These are phyloP conservation scores for Monosporascus sp. DNA, from an alignment of 2,329 filamentous ascomycete species.

Conservation along the genomic window DNA sequence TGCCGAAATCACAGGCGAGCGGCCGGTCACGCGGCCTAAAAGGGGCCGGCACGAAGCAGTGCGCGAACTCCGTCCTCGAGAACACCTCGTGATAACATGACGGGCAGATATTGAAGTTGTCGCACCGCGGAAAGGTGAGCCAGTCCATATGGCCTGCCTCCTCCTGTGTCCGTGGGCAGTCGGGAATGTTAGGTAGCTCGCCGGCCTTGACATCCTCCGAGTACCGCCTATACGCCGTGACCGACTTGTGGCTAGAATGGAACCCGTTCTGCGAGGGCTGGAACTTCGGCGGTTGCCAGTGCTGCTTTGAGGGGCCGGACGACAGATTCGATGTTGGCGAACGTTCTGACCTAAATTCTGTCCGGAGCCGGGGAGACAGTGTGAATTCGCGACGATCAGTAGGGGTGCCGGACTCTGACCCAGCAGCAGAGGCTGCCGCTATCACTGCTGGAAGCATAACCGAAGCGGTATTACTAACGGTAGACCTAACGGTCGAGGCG, in stretches of 20 bases:
- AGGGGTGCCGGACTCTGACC: slow-evolving; percentile 4
- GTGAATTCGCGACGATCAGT: slow-evolving; percentile 9
- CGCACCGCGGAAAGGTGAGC: slow-evolving; percentile 68
- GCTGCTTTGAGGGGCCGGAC: slow-evolving; percentile 20
- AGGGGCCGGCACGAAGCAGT: slow-evolving; percentile 59
- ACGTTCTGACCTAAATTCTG: slow-evolving; percentile 11
- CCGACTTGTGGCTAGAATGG: slow-evolving; percentile 34
- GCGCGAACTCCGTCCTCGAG: slow-evolving; percentile 59
- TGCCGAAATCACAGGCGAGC: slow-evolving; percentile 73
- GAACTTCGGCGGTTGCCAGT: slow-evolving; percentile 44
- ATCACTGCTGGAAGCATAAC: slow-evolving; percentile 14
- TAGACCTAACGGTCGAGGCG: slow-evolving; percentile 18
- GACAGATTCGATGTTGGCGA: slow-evolving; percentile 15
- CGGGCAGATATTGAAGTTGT: slow-evolving; percentile 76
- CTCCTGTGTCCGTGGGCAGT: slow-evolving; percentile 63
- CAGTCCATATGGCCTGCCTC: slow-evolving; percentile 67
- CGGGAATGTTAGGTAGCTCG: slow-evolving; percentile 47
- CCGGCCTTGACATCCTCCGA: slow-evolving; percentile 46
- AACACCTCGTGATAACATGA: slow-evolving; percentile 71
- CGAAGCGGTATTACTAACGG: slow-evolving; percentile 8
- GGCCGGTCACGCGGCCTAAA: slow-evolving; percentile 51
- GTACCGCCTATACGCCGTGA: slow-evolving; percentile 47
- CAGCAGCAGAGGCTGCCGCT: slow-evolving; percentile 7
- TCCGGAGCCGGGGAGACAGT: slow-evolving; percentile 11
- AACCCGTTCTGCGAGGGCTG: slow-evolving; percentile 32